Evolutionary conservation across 78 protist genomes (phyloP).

Genomic region (Dictyostelium citrinum): DNA sequence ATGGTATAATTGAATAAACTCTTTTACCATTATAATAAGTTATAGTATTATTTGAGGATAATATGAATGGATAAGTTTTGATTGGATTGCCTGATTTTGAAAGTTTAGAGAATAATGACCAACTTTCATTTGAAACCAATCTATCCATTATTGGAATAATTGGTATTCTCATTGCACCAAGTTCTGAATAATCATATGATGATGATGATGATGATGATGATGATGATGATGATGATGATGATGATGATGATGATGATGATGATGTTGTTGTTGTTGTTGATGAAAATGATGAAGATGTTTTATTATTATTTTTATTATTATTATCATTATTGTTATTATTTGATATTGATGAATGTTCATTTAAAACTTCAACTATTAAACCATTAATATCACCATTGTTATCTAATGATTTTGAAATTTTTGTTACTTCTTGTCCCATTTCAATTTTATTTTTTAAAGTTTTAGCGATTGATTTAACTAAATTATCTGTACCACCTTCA

Average conservation of each 20-base stretch:
- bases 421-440: not conserved
- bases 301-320: too few relatives aligned
- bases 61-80: not conserved
- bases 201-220: too few relatives aligned
- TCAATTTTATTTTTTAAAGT: not conserved
- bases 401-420: not conserved
- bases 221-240: too few relatives aligned
- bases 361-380: not conserved
- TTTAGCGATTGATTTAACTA: not conserved
- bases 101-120: constrained; percentile 9
- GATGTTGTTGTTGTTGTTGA: too few relatives aligned
- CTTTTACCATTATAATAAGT: not conserved
- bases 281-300: too few relatives aligned
- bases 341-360: not conserved
- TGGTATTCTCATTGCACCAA: constrained; percentile 61
- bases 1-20: not conserved
- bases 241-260: too few relatives aligned
- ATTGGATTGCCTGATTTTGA: not conserved
- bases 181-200: not conserved
- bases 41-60: not conserved
- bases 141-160: constrained; percentile 1
- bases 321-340: too few relatives aligned
- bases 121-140: not conserved
- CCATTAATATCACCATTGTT: not conserved
- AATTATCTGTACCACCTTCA: constrained; percentile 1